phyloP scores from a whole-genome alignment of 495 filamentous ascomycete species.

The Aspergillus wentii region DNA sequence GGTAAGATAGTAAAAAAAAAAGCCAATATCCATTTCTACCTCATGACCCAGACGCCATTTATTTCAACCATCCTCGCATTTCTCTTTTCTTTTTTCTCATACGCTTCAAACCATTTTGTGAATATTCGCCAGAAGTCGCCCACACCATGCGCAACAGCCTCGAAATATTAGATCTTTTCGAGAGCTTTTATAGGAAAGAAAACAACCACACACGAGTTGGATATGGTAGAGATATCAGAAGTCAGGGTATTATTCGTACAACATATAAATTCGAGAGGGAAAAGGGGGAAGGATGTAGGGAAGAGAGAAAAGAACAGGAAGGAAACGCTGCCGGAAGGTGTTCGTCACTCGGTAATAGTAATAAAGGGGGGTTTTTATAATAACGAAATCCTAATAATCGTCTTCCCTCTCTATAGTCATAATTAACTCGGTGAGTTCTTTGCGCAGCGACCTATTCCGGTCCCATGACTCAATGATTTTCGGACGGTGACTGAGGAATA shows the following conservation, averaged over 20 bases:
- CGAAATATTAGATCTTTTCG: constrained; percentile 7
- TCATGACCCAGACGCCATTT: constrained; percentile 16
- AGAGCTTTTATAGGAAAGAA: neutral
- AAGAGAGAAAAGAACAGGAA: constrained; percentile 1
- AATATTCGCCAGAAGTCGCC: neutral
- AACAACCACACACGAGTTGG: too few relatives aligned
- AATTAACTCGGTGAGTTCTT: constrained; percentile 40
- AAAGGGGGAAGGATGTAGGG: constrained; percentile 4
- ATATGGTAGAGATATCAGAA: neutral
- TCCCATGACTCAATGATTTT: constrained; percentile 42
- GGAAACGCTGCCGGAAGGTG: neutral
- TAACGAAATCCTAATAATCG: constrained; percentile 23
- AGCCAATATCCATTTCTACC: constrained; percentile 16
- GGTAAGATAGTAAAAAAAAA: constrained; percentile 1
- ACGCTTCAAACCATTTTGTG: neutral
- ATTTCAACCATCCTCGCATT: constrained; percentile 1
- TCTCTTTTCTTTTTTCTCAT: neutral
- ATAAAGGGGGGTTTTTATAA: too few relatives aligned
- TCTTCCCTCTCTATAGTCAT: constrained; percentile 42
- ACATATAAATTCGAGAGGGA: neutral
- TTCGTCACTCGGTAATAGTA: too few relatives aligned
- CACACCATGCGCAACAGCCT: neutral
- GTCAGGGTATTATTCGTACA: constrained; percentile 1
- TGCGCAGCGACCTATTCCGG: constrained; percentile 38
- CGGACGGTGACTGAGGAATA: constrained; percentile 35